Conservation (phyloP, 768 basidiomycete genomes). For the Xanthoconium purpureum region DNA sequence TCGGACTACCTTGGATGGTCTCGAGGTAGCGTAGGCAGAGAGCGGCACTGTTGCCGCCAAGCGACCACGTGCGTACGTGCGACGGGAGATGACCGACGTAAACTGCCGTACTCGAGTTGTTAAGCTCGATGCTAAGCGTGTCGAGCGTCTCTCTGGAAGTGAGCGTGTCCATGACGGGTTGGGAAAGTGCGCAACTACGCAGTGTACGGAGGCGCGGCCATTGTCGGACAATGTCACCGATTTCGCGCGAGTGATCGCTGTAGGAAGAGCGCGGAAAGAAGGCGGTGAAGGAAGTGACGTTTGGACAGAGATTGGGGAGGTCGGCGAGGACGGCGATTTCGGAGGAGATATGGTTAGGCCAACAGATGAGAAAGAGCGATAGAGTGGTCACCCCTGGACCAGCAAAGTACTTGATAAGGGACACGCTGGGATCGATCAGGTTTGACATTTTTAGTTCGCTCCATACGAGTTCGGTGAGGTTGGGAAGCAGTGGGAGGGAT, state of each 20-base stretch:
- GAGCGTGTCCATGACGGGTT: slow-evolving; percentile 20
- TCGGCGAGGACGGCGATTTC: slow-evolving; percentile 21
- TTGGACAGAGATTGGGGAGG: slow-evolving; percentile 22
- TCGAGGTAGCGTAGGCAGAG: slow-evolving; percentile 23
- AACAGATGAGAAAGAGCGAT: slow-evolving; percentile 23
- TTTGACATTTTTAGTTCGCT: slow-evolving; percentile 24
- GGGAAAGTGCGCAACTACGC: slow-evolving; percentile 21
- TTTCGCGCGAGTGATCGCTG: slow-evolving; percentile 25
- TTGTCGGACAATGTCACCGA: slow-evolving; percentile 20
- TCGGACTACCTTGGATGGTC: slow-evolving; percentile 17
- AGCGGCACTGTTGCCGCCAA: slow-evolving; percentile 22
- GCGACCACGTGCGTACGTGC: slow-evolving; percentile 19
- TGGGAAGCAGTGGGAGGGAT: slow-evolving; percentile 24
- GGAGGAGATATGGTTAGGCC: slow-evolving; percentile 22
- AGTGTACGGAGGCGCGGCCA: slow-evolving; percentile 20
- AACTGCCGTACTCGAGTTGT: slow-evolving; percentile 18
- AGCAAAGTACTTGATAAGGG: slow-evolving; percentile 25
- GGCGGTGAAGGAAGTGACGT: slow-evolving; percentile 25
- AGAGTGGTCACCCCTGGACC: slow-evolving; percentile 18
- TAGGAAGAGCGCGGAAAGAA: slow-evolving; percentile 28
- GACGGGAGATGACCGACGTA: slow-evolving; percentile 21
- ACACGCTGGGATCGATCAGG: slow-evolving; percentile 21
- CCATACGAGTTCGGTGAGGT: slow-evolving; percentile 25
- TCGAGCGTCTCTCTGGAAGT: slow-evolving; percentile 10
- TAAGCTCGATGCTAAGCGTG: slow-evolving; percentile 27